These are phyloP conservation scores for Candolleomyces eurysporus DNA, from an alignment of 768 basidiomycete species.

Conservation along the genomic window DNA sequence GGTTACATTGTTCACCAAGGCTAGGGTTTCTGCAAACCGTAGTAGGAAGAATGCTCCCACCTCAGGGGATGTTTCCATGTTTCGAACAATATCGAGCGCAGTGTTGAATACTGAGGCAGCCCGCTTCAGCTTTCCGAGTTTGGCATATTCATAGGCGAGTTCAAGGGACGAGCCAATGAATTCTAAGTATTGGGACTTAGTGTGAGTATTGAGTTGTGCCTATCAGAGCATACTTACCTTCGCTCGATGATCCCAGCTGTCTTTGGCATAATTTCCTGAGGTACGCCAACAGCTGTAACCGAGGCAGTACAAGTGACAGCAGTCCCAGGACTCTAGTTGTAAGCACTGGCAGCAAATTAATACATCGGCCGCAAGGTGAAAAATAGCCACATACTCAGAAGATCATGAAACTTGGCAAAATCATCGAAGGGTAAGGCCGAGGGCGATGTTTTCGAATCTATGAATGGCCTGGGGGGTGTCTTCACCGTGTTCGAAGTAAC, in stretches of 20 bases:
- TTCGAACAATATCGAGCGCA: conserved; percentile 44
- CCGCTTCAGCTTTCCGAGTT: conserved; percentile 69
- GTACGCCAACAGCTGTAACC: conserved; percentile 65
- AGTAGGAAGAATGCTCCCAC: conserved; percentile 55
- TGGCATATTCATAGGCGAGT: conserved; percentile 77
- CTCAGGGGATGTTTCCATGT: conserved; percentile 47
- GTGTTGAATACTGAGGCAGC: conserved; percentile 67
- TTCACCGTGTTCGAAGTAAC: conserved; percentile 24
- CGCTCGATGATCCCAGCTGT: conserved; percentile 35
- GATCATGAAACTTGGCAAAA: conserved; percentile 39
- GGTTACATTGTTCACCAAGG: conserved; percentile 52
- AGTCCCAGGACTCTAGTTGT: conserved; percentile 63
- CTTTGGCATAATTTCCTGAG: conserved; percentile 60
- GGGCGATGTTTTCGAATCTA: conserved; percentile 12
- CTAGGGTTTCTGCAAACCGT: conserved; percentile 65
- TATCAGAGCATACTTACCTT: conserved; percentile 38
- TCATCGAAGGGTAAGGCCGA: conserved; percentile 33
- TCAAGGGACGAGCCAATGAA: conserved; percentile 65
- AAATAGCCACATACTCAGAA: conserved; percentile 48
- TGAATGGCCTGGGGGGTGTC: conserved; percentile 24
- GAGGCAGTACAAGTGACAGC: conserved; percentile 61
- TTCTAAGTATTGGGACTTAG: conserved; percentile 32
- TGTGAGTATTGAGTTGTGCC: neutral
- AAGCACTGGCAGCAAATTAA: conserved; percentile 39
- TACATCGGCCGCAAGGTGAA: neutral